Conservation (phyloP, 768 basidiomycete genomes). For the Boletus fagicola region DNA sequence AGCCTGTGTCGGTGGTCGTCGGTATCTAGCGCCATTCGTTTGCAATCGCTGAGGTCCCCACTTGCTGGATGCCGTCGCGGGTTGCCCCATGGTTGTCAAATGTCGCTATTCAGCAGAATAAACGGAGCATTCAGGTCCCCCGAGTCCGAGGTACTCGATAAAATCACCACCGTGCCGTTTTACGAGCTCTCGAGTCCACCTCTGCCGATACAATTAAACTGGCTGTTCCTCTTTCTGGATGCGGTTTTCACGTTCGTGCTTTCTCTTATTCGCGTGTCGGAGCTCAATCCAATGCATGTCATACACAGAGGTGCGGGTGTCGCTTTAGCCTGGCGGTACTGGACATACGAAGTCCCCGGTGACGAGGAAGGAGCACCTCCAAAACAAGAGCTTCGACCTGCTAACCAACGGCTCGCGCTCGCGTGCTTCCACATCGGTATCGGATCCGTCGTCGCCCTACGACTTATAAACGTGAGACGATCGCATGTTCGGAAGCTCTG, state of each 20-base stretch:
- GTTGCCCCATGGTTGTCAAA: slow-evolving; percentile 3
- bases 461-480: slow-evolving; percentile 27
- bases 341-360: slow-evolving; percentile 20
- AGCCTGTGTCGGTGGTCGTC: slow-evolving; percentile 13
- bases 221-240: slow-evolving; percentile 29
- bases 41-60: not conserved
- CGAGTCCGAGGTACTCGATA: slow-evolving; percentile 18
- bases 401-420: slow-evolving; percentile 30
- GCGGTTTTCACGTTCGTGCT: slow-evolving; percentile 31
- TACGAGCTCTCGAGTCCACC: slow-evolving; percentile 24
- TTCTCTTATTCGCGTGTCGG: not conserved
- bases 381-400: slow-evolving; percentile 28
- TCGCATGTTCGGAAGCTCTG: slow-evolving; percentile 32
- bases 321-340: slow-evolving; percentile 30
- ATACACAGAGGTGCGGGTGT: slow-evolving; percentile 25
- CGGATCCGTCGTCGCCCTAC: slow-evolving; percentile 29
- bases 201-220: slow-evolving; percentile 24
- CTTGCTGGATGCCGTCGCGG: not conserved
- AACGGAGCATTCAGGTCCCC: slow-evolving; percentile 10
- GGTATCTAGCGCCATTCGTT: not conserved
- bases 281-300: not conserved
- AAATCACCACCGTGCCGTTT: slow-evolving; percentile 23
- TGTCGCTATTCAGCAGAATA: slow-evolving; percentile 11
- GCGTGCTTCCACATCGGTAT: slow-evolving; percentile 29
- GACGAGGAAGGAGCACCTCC: slow-evolving; percentile 15